Base-by-base conservation (phyloP, 75 land plant species). In the Ceratopteris richardii region DNA sequence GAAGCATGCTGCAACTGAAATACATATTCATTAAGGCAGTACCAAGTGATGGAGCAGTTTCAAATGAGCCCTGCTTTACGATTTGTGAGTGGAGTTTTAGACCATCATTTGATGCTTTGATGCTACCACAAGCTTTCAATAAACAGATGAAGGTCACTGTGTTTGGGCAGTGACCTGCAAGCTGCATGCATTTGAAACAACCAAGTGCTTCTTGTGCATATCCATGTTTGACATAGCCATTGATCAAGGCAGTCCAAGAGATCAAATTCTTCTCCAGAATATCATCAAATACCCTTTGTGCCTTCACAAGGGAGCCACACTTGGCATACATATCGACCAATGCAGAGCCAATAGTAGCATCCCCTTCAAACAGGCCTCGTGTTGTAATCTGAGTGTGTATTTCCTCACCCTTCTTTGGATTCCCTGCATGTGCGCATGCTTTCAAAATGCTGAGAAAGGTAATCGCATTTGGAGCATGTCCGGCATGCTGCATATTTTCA, bases 11-110 rank as follows among this genome's bases (percentile, higher is more conserved):
- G 40, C 70, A 68, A 51, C 54, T 68, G 23, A 52, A 54, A 66
- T 68, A 68, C 70, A 68, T 68, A 30, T 53, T 29, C 41, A 68
- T 51, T 25, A 68, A 65, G 5, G 70, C 29, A 36, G 41, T 68
- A 27, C 29, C 70, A n/a, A 68, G 54, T 10, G 18, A 10, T 51
- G 11, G 11, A 18, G 11, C n/a, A 10, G 10, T 51, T 18, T 51
- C 23, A 11, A 40, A 14, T 40, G 14, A 40, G 9, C 42, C 42
- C 14, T 10, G 42, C 9, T 9, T 14, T 14, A 40, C 42, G 14
- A 40, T 9, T 14, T 40, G 42, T 10, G 9, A 9, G 14, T 40
- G 42, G 14, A 40, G 9, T 14, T 14, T 40, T 40, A 10, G 13
- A 10, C 42, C 42, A 9, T 10, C 14, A 40, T 9, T 14, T 10